phyloP scores from a whole-genome alignment of 345 rosid genomes.

The Aethionema arabicum region DNA sequence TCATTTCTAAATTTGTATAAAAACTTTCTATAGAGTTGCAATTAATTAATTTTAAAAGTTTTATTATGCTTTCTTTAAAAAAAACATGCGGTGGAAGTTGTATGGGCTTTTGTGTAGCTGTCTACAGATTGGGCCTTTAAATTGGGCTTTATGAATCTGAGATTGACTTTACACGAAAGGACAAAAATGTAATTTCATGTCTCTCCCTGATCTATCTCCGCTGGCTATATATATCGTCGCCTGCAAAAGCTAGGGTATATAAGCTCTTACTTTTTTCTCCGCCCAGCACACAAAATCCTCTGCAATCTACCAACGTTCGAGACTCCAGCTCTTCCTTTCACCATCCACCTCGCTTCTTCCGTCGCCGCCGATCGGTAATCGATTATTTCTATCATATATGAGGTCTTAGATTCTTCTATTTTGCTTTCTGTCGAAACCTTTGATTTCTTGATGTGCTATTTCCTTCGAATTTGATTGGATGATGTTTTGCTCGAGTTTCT shows the following conservation, averaged over 20 bases:
- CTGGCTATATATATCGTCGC: conserved; percentile 58
- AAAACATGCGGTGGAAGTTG: too few species aligned
- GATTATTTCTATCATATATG: neutral
- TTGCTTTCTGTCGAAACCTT: neutral
- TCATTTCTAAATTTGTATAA: too few species aligned
- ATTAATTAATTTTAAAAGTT: too few species aligned
- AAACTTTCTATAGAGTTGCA: too few species aligned
- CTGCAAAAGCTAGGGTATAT: conserved; percentile 90
- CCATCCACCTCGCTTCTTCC: conserved; percentile 19
- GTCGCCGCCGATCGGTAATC: conserved; percentile 39
- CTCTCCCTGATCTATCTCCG: conserved; percentile 28
- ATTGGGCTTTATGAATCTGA: conserved; percentile 2
- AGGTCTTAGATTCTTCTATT: conserved; percentile 13
- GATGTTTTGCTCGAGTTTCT: conserved; percentile 11
- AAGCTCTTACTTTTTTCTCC: conserved; percentile 58
- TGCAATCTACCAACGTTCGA: conserved; percentile 38
- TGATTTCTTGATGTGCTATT: conserved; percentile 7
- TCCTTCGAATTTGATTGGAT: neutral
- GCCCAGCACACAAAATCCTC: conserved; percentile 40
- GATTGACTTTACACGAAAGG: conserved; percentile 1
- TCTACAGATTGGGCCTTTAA: neutral
- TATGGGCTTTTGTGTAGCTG: too few species aligned
- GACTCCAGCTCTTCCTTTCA: conserved; percentile 16
- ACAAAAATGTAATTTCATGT: conserved; percentile 15
- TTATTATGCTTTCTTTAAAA: too few species aligned